Conservation (phyloP, 202 grass and related monocot species). For the Bolboschoenoplectus hybrid region DNA sequence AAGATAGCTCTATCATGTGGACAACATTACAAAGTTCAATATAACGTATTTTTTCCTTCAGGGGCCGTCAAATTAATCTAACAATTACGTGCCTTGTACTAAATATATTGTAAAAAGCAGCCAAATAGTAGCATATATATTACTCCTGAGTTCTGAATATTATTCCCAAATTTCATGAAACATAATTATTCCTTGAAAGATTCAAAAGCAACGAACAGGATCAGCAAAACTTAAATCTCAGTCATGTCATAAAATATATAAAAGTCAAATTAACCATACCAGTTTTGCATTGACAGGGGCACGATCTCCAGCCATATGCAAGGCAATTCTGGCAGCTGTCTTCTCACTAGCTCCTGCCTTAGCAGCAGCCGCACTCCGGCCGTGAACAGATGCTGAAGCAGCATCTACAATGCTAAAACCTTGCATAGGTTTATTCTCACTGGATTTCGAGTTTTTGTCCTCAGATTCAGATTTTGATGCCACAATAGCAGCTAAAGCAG, state of each 20-base stretch:
- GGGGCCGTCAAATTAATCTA: not conserved
- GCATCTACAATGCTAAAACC: constrained; percentile 96
- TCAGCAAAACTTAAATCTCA: not conserved
- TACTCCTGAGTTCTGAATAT: not conserved
- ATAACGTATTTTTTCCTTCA: not conserved
- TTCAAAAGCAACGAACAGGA: constrained; percentile 15
- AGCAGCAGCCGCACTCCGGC: constrained; percentile 84
- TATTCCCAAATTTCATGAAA: constrained; percentile 31
- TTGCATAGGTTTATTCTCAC: constrained; percentile 58
- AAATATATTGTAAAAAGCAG: not conserved
- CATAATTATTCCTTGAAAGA: constrained; percentile 8
- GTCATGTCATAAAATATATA: constrained; percentile 1
- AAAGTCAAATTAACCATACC: constrained; percentile 50
- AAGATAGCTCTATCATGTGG: not conserved
- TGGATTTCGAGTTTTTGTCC: constrained; percentile 53
- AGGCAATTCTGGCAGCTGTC: constrained; percentile 85
- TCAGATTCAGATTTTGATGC: constrained; percentile 62
- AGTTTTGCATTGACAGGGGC: constrained; percentile 88
- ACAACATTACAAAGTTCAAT: not conserved
- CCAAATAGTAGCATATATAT: not conserved
- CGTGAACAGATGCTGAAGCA: constrained; percentile 94
- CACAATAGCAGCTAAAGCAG: constrained; percentile 67
- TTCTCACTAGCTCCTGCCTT: constrained; percentile 84
- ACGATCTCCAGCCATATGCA: constrained; percentile 88
- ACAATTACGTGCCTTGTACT: not conserved